Conservation (phyloP, 306 rosid genomes). For the Senna siamea region DNA sequence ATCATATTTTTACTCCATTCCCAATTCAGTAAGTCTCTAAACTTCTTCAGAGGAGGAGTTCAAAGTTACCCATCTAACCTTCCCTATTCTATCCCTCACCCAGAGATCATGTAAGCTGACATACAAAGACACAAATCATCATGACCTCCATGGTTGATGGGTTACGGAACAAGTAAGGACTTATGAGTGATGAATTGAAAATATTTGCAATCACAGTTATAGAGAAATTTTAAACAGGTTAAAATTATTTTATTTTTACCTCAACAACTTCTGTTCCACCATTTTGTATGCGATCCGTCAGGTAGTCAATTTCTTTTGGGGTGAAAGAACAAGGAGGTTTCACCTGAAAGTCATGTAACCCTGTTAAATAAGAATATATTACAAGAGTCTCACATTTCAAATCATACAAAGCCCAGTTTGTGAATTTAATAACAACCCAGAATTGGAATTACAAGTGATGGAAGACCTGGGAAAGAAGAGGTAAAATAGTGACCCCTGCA, state of each 20-base stretch:
- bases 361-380: slow-evolving; percentile 2
- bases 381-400: neutral
- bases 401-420: slow-evolving; percentile 14
- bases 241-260: slow-evolving; percentile 49
- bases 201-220: neutral
- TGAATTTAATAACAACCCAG: neutral
- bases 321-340: slow-evolving; percentile 84
- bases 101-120: slow-evolving; percentile 2
- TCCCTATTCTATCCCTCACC: neutral
- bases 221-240: neutral
- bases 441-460: slow-evolving; percentile 3
- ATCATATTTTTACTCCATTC: slow-evolving; percentile 1
- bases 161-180: slow-evolving; percentile 25
- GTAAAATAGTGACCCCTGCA: slow-evolving; percentile 90
- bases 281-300: slow-evolving; percentile 90
- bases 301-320: slow-evolving; percentile 63
- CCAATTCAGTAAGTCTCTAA: slow-evolving; percentile 25
- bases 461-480: slow-evolving; percentile 93
- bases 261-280: slow-evolving; percentile 99
- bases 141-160: slow-evolving; percentile 28
- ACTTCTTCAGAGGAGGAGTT: slow-evolving; percentile 11
- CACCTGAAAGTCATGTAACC: slow-evolving; percentile 55
- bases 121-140: slow-evolving; percentile 25
- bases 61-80: neutral
- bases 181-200: slow-evolving; percentile 4